A percentile compares a stretch with the other conserved stretches of the same genome.
phyloP scores from a whole-genome alignment of 1,284 basidiomycete species.

The Wolfiporia cocos region DNA sequence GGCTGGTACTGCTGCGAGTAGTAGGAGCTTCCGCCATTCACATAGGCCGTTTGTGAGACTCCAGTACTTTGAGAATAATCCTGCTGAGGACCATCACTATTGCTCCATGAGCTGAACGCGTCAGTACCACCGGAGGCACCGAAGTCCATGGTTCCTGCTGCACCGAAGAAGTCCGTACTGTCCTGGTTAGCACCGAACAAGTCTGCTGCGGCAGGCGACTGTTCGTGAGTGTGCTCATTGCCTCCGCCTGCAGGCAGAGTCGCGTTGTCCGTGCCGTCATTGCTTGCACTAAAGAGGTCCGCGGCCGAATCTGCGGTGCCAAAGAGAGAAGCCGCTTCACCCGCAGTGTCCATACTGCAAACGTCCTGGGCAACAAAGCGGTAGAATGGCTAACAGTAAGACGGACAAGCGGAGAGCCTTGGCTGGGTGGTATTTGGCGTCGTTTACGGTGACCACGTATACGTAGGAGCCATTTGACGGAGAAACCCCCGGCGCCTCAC shows the following conservation, averaged over 20 bases:
- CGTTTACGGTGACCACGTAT: conserved; percentile 1
- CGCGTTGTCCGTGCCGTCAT: conserved; percentile 21
- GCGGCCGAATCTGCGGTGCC: conserved; percentile 50
- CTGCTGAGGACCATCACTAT: no score
- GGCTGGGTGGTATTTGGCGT: conserved; percentile 1
- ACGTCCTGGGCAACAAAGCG: background rate
- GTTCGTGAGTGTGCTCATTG: conserved; percentile 13
- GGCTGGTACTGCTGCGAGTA: conserved; percentile 9
- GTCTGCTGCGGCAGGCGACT: conserved; percentile 14
- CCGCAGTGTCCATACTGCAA: conserved; percentile 29
- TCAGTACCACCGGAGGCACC: conserved; percentile 25
- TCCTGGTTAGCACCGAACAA: conserved; percentile 19
- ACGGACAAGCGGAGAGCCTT: background rate
- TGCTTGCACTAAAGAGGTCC: conserved; percentile 56
- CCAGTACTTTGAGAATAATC: no score
- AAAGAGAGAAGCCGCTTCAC: conserved; percentile 76
- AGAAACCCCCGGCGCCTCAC: no score
- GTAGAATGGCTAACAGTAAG: background rate
- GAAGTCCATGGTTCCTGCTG: conserved; percentile 11
- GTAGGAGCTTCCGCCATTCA: conserved; percentile 15
- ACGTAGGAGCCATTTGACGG: background rate
- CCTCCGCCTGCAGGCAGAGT: conserved; percentile 13
- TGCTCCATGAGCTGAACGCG: conserved; percentile 23
- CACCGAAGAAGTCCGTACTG: conserved; percentile 8
- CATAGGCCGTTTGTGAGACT: conserved; percentile 7